phyloP scores from a whole-genome alignment of 2,329 filamentous ascomycete species.

The Herpotrichia juniperi region DNA sequence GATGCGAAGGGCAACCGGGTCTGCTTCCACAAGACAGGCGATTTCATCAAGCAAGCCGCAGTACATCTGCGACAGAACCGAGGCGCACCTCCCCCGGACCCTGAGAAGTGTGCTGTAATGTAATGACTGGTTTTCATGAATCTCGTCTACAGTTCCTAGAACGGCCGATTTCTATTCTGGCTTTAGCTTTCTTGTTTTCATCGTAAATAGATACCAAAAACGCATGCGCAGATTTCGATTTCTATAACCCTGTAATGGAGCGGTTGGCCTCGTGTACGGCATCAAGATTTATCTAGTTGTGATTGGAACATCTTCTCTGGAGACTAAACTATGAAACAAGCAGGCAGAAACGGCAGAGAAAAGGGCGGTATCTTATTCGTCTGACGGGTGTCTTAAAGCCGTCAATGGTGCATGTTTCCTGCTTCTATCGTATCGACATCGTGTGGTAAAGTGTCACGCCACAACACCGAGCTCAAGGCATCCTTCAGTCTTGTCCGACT shows the following conservation, averaged over 20 bases:
- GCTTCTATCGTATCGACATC: no score
- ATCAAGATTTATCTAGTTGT: slow-evolving; percentile 3
- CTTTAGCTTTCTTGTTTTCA: not conserved
- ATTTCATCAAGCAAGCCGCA: slow-evolving; percentile 43
- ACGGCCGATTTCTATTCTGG: no score
- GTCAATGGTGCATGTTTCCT: no score
- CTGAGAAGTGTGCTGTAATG: slow-evolving; percentile 10
- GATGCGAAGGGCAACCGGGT: slow-evolving; percentile 42
- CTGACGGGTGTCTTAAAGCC: not conserved
- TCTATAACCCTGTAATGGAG: no score
- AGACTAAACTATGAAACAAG: no score
- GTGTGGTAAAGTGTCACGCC: no score
- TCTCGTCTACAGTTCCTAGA: no score
- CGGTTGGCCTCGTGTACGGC: no score
- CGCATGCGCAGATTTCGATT: no score
- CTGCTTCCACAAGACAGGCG: slow-evolving; percentile 43
- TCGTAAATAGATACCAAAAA: slow-evolving; percentile 1
- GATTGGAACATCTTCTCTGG: slow-evolving; percentile 17
- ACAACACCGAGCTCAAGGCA: slow-evolving; percentile 2
- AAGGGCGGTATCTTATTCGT: not conserved
- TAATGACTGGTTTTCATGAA: not conserved
- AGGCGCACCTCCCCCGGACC: slow-evolving; percentile 23
- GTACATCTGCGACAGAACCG: slow-evolving; percentile 30
- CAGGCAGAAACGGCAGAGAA: not conserved
- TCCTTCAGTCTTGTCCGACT: not conserved